phyloP scores from a whole-genome alignment of 2,329 filamentous ascomycete genomes.

The Acrocalymma vagum region DNA sequence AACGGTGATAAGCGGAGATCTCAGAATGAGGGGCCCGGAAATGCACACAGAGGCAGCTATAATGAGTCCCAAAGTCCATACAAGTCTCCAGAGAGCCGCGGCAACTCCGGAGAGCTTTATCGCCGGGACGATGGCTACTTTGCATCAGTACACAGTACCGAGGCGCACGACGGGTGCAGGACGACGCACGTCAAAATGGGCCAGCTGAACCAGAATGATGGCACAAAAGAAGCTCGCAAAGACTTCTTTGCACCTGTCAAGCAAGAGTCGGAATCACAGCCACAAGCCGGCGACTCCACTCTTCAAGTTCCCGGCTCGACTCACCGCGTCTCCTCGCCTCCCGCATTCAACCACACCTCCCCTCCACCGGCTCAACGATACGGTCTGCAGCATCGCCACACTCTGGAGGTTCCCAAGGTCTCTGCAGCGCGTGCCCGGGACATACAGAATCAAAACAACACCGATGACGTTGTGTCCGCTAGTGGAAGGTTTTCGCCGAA shows the following conservation, averaged over 20 bases:
- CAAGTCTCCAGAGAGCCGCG: constrained; percentile 32
- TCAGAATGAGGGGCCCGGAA: constrained; percentile 34
- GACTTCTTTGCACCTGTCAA: constrained; percentile 34
- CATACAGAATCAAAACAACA: constrained; percentile 53
- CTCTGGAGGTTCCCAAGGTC: constrained; percentile 82
- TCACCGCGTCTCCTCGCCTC: constrained; percentile 70
- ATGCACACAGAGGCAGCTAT: constrained; percentile 23
- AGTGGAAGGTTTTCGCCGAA: constrained; percentile 85
- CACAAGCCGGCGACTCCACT: constrained; percentile 27
- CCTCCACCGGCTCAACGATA: constrained; percentile 61
- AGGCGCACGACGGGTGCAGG: constrained; percentile 44
- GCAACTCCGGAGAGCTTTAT: constrained; percentile 33
- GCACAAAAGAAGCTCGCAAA: constrained; percentile 37
- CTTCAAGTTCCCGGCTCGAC: constrained; percentile 46
- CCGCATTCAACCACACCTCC: constrained; percentile 61
- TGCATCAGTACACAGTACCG: constrained; percentile 45
- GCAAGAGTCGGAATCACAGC: constrained; percentile 23
- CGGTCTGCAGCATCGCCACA: constrained; percentile 82
- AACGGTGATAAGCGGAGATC: constrained; percentile 48
- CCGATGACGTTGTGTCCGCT: constrained; percentile 69
- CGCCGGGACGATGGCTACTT: constrained; percentile 58
- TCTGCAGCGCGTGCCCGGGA: constrained; percentile 73
- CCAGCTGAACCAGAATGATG: constrained; percentile 32
- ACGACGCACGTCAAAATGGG: constrained; percentile 49
- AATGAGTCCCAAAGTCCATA: constrained; percentile 29